Evolutionary conservation across 768 basidiomycete species (phyloP).

Genomic region (Leccinum imitatum): DNA sequence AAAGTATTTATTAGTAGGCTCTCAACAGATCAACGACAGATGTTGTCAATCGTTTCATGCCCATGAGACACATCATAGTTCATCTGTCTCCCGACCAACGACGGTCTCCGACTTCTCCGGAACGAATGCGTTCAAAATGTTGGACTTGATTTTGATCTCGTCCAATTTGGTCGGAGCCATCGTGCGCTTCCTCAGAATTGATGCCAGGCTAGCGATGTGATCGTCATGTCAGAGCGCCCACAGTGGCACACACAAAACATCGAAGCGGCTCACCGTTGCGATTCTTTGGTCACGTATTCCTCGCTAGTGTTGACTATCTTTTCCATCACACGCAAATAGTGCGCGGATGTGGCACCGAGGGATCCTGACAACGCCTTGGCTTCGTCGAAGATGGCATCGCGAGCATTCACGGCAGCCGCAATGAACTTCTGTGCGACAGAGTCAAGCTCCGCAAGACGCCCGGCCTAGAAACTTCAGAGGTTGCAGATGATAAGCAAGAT

Average conservation of each 20-base stretch:
- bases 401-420: constrained; percentile 51
- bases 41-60: constrained; percentile 2
- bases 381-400: constrained; percentile 63
- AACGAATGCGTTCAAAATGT: constrained; percentile 71
- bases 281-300: constrained; percentile 83
- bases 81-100: constrained; percentile 35
- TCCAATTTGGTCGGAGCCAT: constrained; percentile 80
- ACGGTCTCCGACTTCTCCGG: constrained; percentile 37
- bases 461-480: constrained; percentile 55
- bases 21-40: constrained; percentile 19
- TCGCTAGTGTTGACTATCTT: constrained; percentile 72
- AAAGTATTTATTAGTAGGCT: constrained; percentile 16
- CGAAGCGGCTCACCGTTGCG: constrained; percentile 57
- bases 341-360: constrained; percentile 55
- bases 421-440: constrained; percentile 74
- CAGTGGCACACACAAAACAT: neutral
- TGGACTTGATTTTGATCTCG: constrained; percentile 90
- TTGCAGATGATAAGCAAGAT: neutral
- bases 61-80: constrained; percentile 38
- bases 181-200: constrained; percentile 77
- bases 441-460: constrained; percentile 78
- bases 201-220: constrained; percentile 51
- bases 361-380: constrained; percentile 52
- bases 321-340: constrained; percentile 91
- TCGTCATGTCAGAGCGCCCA: constrained; percentile 7